A percentile compares a stretch with the other conserved stretches of the same genome.
Conservation (phyloP, 768 basidiomycete genomes). For the Melanogaster broomeanus region DNA sequence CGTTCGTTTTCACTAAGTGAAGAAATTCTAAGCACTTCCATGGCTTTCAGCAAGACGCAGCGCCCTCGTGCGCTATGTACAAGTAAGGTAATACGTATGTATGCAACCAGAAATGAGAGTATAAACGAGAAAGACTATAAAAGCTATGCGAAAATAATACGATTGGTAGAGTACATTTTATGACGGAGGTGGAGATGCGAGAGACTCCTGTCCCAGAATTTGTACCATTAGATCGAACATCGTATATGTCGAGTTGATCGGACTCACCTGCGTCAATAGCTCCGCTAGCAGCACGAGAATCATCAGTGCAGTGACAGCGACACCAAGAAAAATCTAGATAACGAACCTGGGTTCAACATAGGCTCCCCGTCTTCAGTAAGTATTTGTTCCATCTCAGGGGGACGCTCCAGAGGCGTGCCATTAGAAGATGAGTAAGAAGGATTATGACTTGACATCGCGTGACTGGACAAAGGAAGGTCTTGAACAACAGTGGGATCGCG, state of each 20-base stretch:
- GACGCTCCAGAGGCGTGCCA: slow-evolving; percentile 29
- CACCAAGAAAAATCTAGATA: neutral
- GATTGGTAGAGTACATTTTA: slow-evolving; percentile 34
- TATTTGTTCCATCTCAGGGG: slow-evolving; percentile 53
- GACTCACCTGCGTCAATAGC: slow-evolving; percentile 59
- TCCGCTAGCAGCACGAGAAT: slow-evolving; percentile 42
- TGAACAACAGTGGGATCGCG: slow-evolving; percentile 16
- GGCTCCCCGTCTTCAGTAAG: slow-evolving; percentile 65
- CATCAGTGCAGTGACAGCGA: slow-evolving; percentile 5
- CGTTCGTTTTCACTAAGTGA: slow-evolving; percentile 2
- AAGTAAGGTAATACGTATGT: slow-evolving; percentile 24
- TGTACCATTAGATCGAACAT: slow-evolving; percentile 32
- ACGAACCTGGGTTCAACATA: slow-evolving; percentile 68
- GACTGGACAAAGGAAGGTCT: slow-evolving; percentile 20
- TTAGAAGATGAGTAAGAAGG: slow-evolving; percentile 32
- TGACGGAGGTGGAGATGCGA: slow-evolving; percentile 67
- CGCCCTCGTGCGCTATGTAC: slow-evolving; percentile 17
- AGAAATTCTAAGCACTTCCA: slow-evolving; percentile 14
- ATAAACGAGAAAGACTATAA: slow-evolving; percentile 14
- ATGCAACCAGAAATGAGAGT: slow-evolving; percentile 12
- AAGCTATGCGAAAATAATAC: slow-evolving; percentile 21
- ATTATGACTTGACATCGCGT: slow-evolving; percentile 6
- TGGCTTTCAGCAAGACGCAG: slow-evolving; percentile 11
- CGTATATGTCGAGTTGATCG: slow-evolving; percentile 7
- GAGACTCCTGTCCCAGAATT: slow-evolving; percentile 50